Evolutionary conservation across 2,329 filamentous ascomycete genomes (phyloP).

Genomic region (Teratosphaeria destructans): DNA sequence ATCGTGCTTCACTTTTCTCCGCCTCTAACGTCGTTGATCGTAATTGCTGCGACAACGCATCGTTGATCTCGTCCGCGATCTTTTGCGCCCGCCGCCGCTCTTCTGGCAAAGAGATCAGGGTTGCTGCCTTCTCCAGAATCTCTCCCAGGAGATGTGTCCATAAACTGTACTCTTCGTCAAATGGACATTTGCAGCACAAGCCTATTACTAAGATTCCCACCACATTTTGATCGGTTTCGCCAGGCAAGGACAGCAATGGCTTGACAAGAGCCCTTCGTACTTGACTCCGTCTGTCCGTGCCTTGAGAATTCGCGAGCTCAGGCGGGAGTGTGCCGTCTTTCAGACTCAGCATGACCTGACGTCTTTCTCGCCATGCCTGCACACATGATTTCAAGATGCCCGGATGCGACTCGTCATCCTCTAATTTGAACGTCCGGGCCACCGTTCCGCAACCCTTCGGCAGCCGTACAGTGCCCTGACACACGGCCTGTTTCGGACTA

Average conservation of each 20-base stretch:
- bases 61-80: conserved; percentile 27
- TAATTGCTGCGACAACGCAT: conserved; percentile 28
- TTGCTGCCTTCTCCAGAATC: conserved; percentile 29
- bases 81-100: conserved; percentile 22
- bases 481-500: not conserved
- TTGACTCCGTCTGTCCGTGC: conserved; percentile 24
- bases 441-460: not conserved
- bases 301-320: conserved; percentile 13
- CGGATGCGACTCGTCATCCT: not conserved
- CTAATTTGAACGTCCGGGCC: not conserved
- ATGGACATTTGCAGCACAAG: conserved; percentile 28
- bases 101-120: conserved; percentile 30
- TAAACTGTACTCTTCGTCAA: conserved; percentile 29
- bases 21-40: conserved; percentile 20
- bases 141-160: conserved; percentile 28
- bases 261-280: conserved; percentile 26
- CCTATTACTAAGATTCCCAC: conserved; percentile 32
- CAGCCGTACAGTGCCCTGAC: not conserved
- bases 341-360: conserved; percentile 21
- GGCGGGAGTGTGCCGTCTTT: conserved; percentile 23
- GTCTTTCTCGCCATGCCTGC: conserved; percentile 21
- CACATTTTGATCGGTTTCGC: conserved; percentile 23
- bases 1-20: conserved; percentile 28
- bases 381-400: conserved; percentile 21
- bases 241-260: conserved; percentile 23